A percentile compares a stretch with the other conserved stretches of the same genome.
Evolutionary conservation across 805 yeast species (phyloP).

Genomic region (Starmerella geochares): DNA sequence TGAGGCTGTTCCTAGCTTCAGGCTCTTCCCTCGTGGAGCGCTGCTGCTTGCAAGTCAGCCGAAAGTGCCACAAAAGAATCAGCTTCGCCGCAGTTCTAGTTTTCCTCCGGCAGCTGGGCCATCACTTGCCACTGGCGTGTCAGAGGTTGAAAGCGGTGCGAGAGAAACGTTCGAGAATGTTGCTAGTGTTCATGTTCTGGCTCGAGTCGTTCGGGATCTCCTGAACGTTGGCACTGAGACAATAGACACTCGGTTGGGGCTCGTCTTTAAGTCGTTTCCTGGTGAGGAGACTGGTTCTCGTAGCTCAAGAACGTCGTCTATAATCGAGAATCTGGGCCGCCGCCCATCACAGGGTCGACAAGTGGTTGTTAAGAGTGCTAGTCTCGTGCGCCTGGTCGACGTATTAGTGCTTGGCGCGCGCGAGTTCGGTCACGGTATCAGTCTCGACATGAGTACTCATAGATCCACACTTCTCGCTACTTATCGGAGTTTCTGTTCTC

Average conservation of each 20-base stretch:
- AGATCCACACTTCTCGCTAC: constrained; percentile 62
- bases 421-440: constrained; percentile 38
- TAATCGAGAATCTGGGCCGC: constrained; percentile 39
- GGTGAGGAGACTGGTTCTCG: constrained; percentile 32
- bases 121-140: constrained; percentile 37
- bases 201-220: constrained; percentile 50
- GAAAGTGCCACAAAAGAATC: constrained; percentile 5
- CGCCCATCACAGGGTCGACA: constrained; percentile 22
- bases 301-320: constrained; percentile 31
- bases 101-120: constrained; percentile 31
- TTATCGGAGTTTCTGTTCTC: constrained; percentile 55
- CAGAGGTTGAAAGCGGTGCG: constrained; percentile 37
- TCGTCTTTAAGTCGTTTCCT: constrained; percentile 49
- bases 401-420: constrained; percentile 62
- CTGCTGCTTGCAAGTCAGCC: constrained; percentile 46
- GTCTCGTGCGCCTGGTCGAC: constrained; percentile 68
- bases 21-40: constrained; percentile 42
- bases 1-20: constrained; percentile 44
- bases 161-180: constrained; percentile 31
- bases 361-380: constrained; percentile 56
- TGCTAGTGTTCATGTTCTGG: constrained; percentile 38
- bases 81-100: constrained; percentile 29
- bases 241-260: constrained; percentile 45
- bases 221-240: constrained; percentile 51
- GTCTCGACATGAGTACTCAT: constrained; percentile 54